A percentile compares a stretch with the other conserved stretches of the same genome.
Evolutionary conservation across 345 rosid species (phyloP).

Genomic region (Populus tremula): DNA sequence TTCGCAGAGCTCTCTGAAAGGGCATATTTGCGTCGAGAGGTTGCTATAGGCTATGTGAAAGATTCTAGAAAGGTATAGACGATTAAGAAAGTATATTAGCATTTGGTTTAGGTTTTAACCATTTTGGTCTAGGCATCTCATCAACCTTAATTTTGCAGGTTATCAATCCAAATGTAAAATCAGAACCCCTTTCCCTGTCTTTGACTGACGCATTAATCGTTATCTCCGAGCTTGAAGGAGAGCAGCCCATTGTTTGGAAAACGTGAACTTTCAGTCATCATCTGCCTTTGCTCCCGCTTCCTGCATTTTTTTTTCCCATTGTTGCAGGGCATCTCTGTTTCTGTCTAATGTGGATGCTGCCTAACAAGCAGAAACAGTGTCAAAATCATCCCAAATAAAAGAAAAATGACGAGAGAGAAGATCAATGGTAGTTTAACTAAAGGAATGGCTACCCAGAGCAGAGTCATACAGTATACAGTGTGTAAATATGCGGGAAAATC

Average conservation of each 20-base stretch:
- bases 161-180: slow-evolving; percentile 70
- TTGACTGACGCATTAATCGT: slow-evolving; percentile 70
- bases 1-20: slow-evolving; percentile 78
- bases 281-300: slow-evolving; percentile 5
- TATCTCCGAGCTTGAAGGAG: slow-evolving; percentile 92
- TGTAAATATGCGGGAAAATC: background rate
- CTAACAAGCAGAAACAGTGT: background rate
- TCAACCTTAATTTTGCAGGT: slow-evolving; percentile 44
- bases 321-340: background rate
- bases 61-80: slow-evolving; percentile 55
- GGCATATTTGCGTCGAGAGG: slow-evolving; percentile 73
- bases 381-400: background rate
- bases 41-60: slow-evolving; percentile 84
- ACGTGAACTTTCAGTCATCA: background rate
- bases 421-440: background rate
- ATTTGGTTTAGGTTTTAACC: background rate
- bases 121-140: slow-evolving; percentile 8
- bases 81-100: background rate
- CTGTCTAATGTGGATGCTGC: background rate
- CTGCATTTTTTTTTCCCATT: background rate
- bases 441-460: background rate
- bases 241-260: slow-evolving; percentile 39
- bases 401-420: background rate
- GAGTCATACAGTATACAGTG: background rate
- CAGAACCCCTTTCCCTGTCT: slow-evolving; percentile 53